These are phyloP conservation scores for Aspergillus sclerotiicarbonarius DNA, from an alignment of 495 filamentous ascomycete genomes.

Conservation along the genomic window DNA sequence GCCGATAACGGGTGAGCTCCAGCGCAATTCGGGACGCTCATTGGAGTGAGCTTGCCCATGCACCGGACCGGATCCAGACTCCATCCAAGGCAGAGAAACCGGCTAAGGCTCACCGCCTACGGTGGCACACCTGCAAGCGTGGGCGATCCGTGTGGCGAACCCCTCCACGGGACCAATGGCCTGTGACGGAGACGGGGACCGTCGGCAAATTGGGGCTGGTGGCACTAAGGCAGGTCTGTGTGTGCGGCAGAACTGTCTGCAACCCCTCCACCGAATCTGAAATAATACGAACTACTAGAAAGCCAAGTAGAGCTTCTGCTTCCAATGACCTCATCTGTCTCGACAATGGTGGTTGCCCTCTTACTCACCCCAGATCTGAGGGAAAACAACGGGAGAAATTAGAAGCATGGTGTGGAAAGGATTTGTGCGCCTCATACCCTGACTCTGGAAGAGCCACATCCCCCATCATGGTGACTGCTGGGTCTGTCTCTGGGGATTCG, in stretches of 20 bases:
- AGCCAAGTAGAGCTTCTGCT: not conserved
- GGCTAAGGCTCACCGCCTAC: conserved; percentile 9
- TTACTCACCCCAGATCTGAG: not conserved
- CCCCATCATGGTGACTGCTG: no score
- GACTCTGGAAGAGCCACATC: no score
- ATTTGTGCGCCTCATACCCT: no score
- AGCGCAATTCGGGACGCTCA: not conserved
- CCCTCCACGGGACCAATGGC: not conserved
- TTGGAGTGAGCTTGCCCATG: not conserved
- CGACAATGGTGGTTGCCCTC: not conserved
- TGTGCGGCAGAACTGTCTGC: no score
- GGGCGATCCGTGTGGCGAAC: conserved; percentile 11
- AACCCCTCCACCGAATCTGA: not conserved
- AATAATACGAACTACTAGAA: not conserved
- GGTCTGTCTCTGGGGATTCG: not conserved
- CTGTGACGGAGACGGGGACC: not conserved
- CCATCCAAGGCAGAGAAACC: conserved; percentile 4
- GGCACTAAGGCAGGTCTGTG: not conserved
- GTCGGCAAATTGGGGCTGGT: not conserved
- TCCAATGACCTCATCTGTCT: not conserved
- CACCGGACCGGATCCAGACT: conserved; percentile 1
- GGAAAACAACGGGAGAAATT: not conserved
- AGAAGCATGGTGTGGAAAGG: no score
- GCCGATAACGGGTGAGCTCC: not conserved
- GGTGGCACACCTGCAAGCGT: conserved; percentile 3